Evolutionary conservation across 768 basidiomycete genomes (phyloP), one percentile per base, ranked within the genome.

Genomic region (Tylopilus intermedius): DNA sequence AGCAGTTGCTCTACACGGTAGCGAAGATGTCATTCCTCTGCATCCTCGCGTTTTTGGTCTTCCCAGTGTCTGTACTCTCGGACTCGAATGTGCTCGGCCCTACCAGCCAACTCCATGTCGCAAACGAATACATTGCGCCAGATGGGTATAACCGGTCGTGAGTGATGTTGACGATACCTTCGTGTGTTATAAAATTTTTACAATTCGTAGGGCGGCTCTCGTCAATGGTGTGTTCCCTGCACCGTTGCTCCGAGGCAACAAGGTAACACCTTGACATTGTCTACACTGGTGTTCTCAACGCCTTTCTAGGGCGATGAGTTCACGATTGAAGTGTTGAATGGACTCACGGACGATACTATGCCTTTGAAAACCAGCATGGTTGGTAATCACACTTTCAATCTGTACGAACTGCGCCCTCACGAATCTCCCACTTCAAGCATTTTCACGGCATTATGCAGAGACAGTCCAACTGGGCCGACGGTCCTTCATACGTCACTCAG

Each of bases 331-430:
- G 18, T 51, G 6, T 11, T 40, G 0, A 51, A 51, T 9, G 29
- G 46, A n/a, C 51, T 51, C 29, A 73, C 67, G 1, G 75, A 81
- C 47, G 53, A 58, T 5, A 69, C 72, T 4, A 81, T 82, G 79
- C 58, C 74, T 33, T 67, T 73, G 47, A 68, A 67, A 13, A 83
- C 81, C 2, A 77, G 74, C 13, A 27, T 64, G 1, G 63, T 64
- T 26, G 52, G 62, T 41, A 4, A 65, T 70, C 46, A 15, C 24
- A 5, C 14, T 13, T 18, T 14, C 10, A 30, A 30, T 6, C 9
- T 10, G 18, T 18, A 64, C 10, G 53, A 58, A 35, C 46, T 24
- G 0, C 33, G 30, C 24, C 9, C 50, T 71, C 54, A 51, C n/a
- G 5, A 1, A 2, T 6, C 2, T 40, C 22, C 10, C 11, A 10